These are phyloP conservation scores for Sordariomycetes sp. DNA, from an alignment of 2,329 filamentous ascomycete species.

Conservation along the genomic window DNA sequence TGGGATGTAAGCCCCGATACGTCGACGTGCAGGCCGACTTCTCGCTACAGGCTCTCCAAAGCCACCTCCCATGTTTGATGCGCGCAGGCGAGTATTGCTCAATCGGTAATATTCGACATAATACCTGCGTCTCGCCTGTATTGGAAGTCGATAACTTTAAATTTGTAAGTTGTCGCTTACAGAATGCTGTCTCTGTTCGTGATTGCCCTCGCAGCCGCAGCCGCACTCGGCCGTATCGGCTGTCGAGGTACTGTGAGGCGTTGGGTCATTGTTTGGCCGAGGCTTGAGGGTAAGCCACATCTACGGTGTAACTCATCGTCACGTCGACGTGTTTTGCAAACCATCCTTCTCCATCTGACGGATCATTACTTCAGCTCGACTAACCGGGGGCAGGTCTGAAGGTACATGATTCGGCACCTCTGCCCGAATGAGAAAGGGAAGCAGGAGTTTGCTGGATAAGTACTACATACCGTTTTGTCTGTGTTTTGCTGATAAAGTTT, in stretches of 20 bases:
- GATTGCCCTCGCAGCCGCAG: neutral
- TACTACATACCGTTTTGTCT: no score
- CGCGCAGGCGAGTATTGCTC: neutral
- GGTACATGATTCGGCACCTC: no score
- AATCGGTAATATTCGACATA: neutral
- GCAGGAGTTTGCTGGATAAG: no score
- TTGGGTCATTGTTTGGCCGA: neutral
- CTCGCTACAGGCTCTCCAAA: no score
- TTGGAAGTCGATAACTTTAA: neutral
- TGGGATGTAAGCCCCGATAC: no score
- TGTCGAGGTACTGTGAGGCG: neutral
- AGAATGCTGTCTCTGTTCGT: neutral
- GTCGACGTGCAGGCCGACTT: no score
- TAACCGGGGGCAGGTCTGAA: no score
- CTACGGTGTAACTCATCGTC: neutral
- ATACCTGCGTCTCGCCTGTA: neutral
- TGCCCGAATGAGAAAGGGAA: no score
- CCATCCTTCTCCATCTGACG: no score
- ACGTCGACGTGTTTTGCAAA: neutral
- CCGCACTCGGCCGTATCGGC: neutral
- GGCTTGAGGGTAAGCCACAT: neutral
- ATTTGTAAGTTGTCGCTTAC: neutral
- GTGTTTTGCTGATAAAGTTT: no score
- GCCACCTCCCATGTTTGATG: neutral
- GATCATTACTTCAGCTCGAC: no score